phyloP scores from a whole-genome alignment of 495 filamentous ascomycete species.

The Penicillium maclennaniae region DNA sequence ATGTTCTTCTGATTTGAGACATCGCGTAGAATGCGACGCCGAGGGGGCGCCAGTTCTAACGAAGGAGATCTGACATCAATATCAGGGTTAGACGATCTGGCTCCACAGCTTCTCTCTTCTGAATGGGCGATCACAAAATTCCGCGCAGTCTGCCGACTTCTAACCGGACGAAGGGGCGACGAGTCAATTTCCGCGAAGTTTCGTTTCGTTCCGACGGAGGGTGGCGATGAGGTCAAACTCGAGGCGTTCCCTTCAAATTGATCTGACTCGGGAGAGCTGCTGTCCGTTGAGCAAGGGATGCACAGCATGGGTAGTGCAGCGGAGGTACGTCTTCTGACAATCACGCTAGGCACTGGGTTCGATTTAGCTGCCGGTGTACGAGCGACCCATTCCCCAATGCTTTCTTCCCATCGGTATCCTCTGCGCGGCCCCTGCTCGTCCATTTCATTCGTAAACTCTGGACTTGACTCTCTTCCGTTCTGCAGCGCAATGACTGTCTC shows the following conservation, averaged over 20 bases:
- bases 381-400: constrained; percentile 53
- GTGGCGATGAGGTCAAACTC: constrained; percentile 33
- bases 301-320: constrained; percentile 6
- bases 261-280: constrained; percentile 20
- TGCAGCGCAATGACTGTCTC: constrained; percentile 28
- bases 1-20: constrained; percentile 10
- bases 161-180: constrained; percentile 19
- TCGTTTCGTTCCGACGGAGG: constrained; percentile 26
- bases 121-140: constrained; percentile 9
- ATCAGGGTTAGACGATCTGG: background rate
- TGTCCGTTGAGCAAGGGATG: constrained; percentile 24
- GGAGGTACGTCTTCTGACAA: constrained; percentile 7
- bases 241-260: constrained; percentile 17
- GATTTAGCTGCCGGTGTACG: constrained; percentile 38
- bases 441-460: constrained; percentile 16
- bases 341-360: constrained; percentile 5
- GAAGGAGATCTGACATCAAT: constrained; percentile 6
- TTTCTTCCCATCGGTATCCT: constrained; percentile 52
- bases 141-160: constrained; percentile 25
- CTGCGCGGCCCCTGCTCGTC: constrained; percentile 7
- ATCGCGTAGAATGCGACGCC: constrained; percentile 18
- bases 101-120: background rate
- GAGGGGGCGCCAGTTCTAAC: constrained; percentile 5
- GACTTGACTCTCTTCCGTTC: constrained; percentile 1
- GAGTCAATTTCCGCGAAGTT: constrained; percentile 8